Evolutionary conservation across 345 rosid species (phyloP), one percentile per base, ranked within the genome.

Genomic region (Zanthoxylum bungeanum): DNA sequence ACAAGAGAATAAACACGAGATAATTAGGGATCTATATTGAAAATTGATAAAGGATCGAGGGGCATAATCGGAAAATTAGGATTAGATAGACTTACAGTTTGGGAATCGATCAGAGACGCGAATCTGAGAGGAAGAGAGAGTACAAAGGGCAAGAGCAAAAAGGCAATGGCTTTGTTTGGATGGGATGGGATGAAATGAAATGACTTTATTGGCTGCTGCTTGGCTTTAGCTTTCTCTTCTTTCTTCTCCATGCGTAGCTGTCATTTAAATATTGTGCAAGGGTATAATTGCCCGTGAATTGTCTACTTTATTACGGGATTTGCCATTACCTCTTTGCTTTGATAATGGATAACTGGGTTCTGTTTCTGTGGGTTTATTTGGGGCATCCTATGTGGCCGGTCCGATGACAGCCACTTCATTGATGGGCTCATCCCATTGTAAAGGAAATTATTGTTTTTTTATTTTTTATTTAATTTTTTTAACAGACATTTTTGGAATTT

Each of bases 11-110:
- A 73, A 33, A 58, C 16, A 59, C 36, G 51, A 33, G 42, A n/a
- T 71, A 60, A 70, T 75, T 69, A 66, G 68, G 79, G 86, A 81
- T 82, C 81, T 80, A 14, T 44, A 44, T 31, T 22, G 21, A 71
- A 31, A 53, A 39, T 33, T 44, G 3, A 7, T 30, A 11, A 9
- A n/a, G 57, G 66, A 76, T 75, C 73, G 66, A 72, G 9, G 42
- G 73, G 47, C 64, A 71, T 10, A 70, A 66, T 24, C 14, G 42
- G 55, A 56, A 68, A 53, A 42, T 60, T 67, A 77, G 80, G 77
- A 85, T 56, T 49, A 66, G 64, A 33, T 25, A 17, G 63, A 75
- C 92, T 73, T 75, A 87, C 91, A 73, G 80, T 73, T 58, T 24
- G 24, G 69, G 74, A 78, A 82, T 79, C 79, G 82, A 74, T 44